Evolutionary conservation across 2,329 filamentous ascomycete genomes (phyloP).

Genomic region (Penicillium sclerotiorum): DNA sequence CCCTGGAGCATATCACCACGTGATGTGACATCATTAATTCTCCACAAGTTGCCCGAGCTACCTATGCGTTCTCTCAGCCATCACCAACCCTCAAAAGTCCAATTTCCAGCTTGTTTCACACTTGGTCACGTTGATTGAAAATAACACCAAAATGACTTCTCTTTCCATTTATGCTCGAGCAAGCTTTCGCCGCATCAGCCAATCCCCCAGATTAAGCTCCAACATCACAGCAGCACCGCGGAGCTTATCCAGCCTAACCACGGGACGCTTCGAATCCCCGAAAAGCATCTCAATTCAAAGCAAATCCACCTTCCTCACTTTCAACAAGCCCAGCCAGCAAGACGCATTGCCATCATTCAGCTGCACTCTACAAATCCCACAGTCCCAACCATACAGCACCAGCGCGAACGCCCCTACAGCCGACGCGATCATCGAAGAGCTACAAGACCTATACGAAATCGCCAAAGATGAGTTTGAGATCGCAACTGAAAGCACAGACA

Average conservation of each 20-base stretch:
- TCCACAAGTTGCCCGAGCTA: not conserved
- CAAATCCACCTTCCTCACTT: too few species aligned
- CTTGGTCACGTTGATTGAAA: not conserved
- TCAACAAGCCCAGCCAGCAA: not conserved
- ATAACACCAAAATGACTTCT: not conserved
- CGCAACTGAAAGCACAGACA: conserved; percentile 50
- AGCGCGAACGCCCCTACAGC: conserved; percentile 23
- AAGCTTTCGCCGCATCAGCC: not conserved
- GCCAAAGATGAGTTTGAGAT: conserved; percentile 55
- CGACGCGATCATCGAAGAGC: conserved; percentile 39
- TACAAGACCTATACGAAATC: conserved; percentile 44
- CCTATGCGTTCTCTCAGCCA: too few species aligned
- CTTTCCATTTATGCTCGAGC: not conserved
- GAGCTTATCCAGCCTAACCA: not conserved
- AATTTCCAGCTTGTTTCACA: not conserved
- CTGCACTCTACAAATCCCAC: conserved; percentile 4
- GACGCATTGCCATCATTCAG: not conserved
- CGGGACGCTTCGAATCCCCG: not conserved
- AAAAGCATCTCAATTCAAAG: not conserved
- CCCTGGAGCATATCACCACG: conserved; percentile 4
- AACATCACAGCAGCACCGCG: not conserved
- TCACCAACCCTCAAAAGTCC: not conserved
- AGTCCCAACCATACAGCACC: not conserved
- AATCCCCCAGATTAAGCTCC: conserved; percentile 1
- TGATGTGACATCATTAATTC: conserved; percentile 4